Evolutionary conservation across 139 green algal species (phyloP).

Genomic region (Dunaliella primolecta): DNA sequence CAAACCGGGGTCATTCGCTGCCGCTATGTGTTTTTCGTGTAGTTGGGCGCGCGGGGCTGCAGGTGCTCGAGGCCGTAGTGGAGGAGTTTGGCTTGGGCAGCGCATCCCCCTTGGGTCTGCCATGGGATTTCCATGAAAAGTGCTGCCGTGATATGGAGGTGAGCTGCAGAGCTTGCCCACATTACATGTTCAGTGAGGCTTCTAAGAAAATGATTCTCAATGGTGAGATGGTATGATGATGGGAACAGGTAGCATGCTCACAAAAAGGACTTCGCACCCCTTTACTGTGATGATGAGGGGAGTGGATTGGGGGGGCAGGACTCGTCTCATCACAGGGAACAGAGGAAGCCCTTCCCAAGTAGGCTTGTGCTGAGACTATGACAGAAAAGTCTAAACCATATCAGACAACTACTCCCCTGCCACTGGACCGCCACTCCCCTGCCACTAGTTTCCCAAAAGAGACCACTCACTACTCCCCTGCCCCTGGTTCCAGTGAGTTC

Average conservation of each 20-base stretch:
- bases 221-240: background rate
- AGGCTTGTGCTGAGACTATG: no score
- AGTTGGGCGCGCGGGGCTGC: conserved; percentile 23
- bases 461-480: no score
- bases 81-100: conserved; percentile 73
- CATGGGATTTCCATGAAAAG: conserved; percentile 77
- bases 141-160: conserved; percentile 44
- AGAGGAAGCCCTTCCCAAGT: no score
- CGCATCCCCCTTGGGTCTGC: conserved; percentile 65
- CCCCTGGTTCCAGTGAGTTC: no score
- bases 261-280: no score
- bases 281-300: background rate
- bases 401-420: no score
- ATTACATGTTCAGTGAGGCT: background rate
- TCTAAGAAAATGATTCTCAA: no score
- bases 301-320: background rate
- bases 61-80: conserved; percentile 63
- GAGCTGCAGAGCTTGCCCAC: background rate
- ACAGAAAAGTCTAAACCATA: no score
- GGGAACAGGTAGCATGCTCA: no score
- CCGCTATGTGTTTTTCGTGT: background rate
- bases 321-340: background rate
- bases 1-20: no score
- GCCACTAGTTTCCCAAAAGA: no score
- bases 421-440: no score